Percentiles rank a stretch among this genome's conserved stretches.
Conservation (phyloP, 106 monocot species). For the Narthecium ossifragum region DNA sequence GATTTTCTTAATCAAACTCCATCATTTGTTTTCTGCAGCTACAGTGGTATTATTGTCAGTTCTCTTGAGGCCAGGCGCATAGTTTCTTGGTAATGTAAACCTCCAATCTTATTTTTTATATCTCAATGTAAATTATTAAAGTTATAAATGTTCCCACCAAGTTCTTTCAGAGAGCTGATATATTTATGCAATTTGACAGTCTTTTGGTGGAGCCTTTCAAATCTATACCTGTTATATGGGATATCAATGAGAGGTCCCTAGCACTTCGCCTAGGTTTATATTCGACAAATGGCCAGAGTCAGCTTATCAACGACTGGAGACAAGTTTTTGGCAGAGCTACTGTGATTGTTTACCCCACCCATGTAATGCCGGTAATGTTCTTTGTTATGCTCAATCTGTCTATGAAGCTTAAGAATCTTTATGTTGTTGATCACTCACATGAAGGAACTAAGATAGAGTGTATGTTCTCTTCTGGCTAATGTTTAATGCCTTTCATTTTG, state of each 20-base stretch:
- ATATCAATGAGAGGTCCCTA: constrained; percentile 55
- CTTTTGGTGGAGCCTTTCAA: constrained; percentile 97
- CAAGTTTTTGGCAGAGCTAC: constrained; percentile 70
- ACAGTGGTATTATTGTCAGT: constrained; percentile 70
- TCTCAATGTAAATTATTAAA: no score
- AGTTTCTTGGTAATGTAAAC: constrained; percentile 54
- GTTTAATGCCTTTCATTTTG: constrained; percentile 1
- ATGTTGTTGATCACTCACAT: constrained; percentile 1
- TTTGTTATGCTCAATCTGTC: neutral
- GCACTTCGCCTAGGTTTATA: constrained; percentile 60
- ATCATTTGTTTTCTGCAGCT: constrained; percentile 64
- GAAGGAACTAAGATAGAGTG: no score
- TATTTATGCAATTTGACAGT: constrained; percentile 50
- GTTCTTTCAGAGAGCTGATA: constrained; percentile 3
- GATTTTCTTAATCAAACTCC: constrained; percentile 3
- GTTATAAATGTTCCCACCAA: no score
- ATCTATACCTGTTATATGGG: constrained; percentile 91
- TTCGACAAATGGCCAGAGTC: constrained; percentile 38
- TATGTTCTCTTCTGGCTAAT: constrained; percentile 3
- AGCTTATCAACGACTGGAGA: constrained; percentile 73
- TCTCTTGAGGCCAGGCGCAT: constrained; percentile 59
- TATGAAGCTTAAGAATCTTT: neutral
- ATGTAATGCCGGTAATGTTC: constrained; percentile 72
- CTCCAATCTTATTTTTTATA: neutral
- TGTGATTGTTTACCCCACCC: constrained; percentile 73